phyloP scores from a whole-genome alignment of 768 basidiomycete genomes.

The Lyophyllum decastes region DNA sequence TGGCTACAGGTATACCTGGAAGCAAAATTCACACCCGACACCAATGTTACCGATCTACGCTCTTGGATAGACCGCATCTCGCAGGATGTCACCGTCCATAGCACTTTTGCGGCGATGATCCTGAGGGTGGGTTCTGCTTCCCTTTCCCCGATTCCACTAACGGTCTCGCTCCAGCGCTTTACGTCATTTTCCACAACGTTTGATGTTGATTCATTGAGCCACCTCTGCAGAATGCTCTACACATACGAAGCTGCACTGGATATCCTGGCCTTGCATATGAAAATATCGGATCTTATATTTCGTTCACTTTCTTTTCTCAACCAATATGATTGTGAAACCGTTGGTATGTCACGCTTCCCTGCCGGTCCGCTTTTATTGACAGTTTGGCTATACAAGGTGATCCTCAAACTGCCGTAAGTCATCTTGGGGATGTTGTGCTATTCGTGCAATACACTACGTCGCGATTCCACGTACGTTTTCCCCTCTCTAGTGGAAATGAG shows the following conservation, averaged over 20 bases:
- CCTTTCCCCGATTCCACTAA: background rate
- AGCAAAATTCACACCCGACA: slow-evolving; percentile 56
- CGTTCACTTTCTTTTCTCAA: slow-evolving; percentile 64
- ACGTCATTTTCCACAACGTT: slow-evolving; percentile 46
- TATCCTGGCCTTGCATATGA: slow-evolving; percentile 66
- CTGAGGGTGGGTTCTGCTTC: slow-evolving; percentile 47
- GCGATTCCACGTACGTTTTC: slow-evolving; percentile 59
- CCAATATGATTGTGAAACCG: slow-evolving; percentile 77
- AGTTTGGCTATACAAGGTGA: slow-evolving; percentile 51
- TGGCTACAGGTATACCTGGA: slow-evolving; percentile 54
- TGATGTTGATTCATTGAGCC: slow-evolving; percentile 71
- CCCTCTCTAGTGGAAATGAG: background rate
- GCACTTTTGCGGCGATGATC: slow-evolving; percentile 55
- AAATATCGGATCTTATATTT: slow-evolving; percentile 64
- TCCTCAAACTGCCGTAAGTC: slow-evolving; percentile 79
- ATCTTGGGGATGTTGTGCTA: slow-evolving; percentile 77
- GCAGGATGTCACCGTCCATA: slow-evolving; percentile 58
- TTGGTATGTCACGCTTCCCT: slow-evolving; percentile 51
- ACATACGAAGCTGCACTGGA: slow-evolving; percentile 62
- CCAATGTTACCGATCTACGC: slow-evolving; percentile 34
- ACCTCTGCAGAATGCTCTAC: slow-evolving; percentile 68
- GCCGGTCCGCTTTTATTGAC: background rate
- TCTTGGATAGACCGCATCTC: slow-evolving; percentile 48
- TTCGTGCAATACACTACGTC: slow-evolving; percentile 67
- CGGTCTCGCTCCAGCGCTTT: slow-evolving; percentile 52